Evolutionary conservation across 495 filamentous ascomycete species (phyloP), one percentile per base, ranked within the genome.

Genomic region (Aspergillus kassunensis): DNA sequence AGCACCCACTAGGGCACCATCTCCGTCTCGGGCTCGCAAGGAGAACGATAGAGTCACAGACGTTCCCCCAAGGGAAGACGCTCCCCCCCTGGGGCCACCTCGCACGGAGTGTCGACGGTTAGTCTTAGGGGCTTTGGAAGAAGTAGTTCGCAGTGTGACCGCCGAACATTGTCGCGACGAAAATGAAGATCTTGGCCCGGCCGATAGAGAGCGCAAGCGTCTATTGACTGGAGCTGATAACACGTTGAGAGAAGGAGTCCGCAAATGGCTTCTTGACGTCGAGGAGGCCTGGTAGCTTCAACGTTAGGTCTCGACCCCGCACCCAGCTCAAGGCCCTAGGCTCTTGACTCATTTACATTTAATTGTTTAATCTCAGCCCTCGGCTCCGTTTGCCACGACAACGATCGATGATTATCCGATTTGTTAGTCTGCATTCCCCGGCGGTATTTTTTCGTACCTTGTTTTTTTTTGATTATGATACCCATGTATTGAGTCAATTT

Each of bases 101-200:
- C 72, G 81, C 11, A 73, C 71, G 7, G 82, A 86, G 55, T 85
- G 82, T 59, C 82, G 78, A 58, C 74, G 74, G 25, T 73, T 80
- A 54, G 76, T 88, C 0, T 73, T 86, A 3, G 79, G 80, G 29
- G 84, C 84, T 4, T 63, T 88, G 7, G 82, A 87, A 68, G 72
- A 83, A 54, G 77, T 88, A 18, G 83, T 83, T n/a, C 74, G 74
- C 29, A 74, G 72, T 48, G 82, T 85, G 31, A 79, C 74, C 4
- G 75, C 72, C 1, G 83, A 86, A 43, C 72, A 78, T 51, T 74
- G 71, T 37, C 71, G 67, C 11, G 75, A 75, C 33, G 72, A 71
- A 34, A 71, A 73, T 23, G 61, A 57, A 20, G 65, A 69, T 21
- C 57, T 66, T 15, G 62, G 66, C 3, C 29, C 69, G 23, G 66